Base-by-base conservation (phyloP, 1,139 yeast genomes). In the Debaryomyces subglobosus region DNA sequence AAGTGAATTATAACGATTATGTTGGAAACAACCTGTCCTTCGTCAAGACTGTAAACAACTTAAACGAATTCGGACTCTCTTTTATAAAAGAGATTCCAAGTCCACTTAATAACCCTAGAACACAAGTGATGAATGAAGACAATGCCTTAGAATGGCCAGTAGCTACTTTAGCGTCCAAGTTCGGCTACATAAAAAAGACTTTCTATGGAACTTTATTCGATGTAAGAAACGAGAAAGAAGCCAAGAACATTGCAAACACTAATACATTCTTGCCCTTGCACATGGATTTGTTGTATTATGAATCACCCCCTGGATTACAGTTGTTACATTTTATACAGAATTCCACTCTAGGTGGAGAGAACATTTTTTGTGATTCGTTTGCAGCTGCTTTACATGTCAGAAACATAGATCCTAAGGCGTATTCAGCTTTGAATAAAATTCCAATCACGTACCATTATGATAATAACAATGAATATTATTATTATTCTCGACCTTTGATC, bases 251-350 rank as follows among this genome's bases (percentile, higher is more conserved):
- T 44, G 95, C 95, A 1, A 83, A 86, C 59, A 86, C 95, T 2
- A 74, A 78, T 44, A 77, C 77, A 1, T 82, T 82, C 54, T 72
- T 89, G 46, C 94, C 94, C 3, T 71, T 89, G 49, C 96, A 89
- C 59, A 88, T 86, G 89, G 96, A 89, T 57, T 72, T 89, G 37
- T 74, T 85, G 45, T 89, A 88, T 66, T 84, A 87, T 61, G 94
- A 89, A 63, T 84, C 91, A 8, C 95, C 95, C 1, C 96, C 96
- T 0, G 96, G 96, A 0, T 71, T 88, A 35, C 95, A 89, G 61
- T 64, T 87, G 33, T 72, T 89, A 41, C 95, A 88, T 58, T 77
- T 82, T 46, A 78, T 88, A 43, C 74, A 81, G 45, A 88, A 88
- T 63, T 73, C 80, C 5, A 79, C 88, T 4, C 53, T 58, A 2